Evolutionary conservation across 1,284 basidiomycete species (phyloP).

Genomic region (Veloboletus limbatus): DNA sequence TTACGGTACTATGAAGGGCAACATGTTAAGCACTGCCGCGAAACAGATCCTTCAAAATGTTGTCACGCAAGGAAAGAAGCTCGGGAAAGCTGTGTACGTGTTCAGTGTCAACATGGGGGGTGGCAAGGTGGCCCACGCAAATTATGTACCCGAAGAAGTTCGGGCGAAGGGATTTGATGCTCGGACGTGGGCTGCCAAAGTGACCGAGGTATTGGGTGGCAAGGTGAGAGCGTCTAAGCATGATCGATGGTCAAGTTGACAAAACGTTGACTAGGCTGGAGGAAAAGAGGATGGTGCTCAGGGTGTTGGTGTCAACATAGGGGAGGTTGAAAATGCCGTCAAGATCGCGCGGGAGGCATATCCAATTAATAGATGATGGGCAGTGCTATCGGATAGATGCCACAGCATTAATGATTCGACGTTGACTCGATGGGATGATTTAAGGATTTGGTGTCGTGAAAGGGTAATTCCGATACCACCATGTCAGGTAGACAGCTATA

Average conservation of each 20-base stretch:
- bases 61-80: conserved; percentile 73
- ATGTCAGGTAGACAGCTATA: conserved; percentile 33
- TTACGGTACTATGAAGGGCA: not conserved
- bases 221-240: conserved; percentile 53
- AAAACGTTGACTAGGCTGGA: conserved; percentile 62
- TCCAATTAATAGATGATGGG: conserved; percentile 19
- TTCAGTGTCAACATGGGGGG: conserved; percentile 74
- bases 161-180: conserved; percentile 74
- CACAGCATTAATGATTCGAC: conserved; percentile 4
- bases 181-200: conserved; percentile 78
- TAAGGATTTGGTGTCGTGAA: too few species aligned
- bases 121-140: conserved; percentile 85
- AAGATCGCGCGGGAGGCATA: conserved; percentile 52
- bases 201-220: conserved; percentile 79
- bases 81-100: conserved; percentile 84
- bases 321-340: conserved; percentile 72
- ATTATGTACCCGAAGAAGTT: conserved; percentile 69
- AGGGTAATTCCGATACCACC: conserved; percentile 4
- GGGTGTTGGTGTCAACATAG: conserved; percentile 73
- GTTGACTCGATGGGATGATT: too few species aligned
- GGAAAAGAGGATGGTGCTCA: conserved; percentile 90
- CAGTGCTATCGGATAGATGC: not conserved
- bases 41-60: conserved; percentile 71
- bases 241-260: conserved; percentile 10
- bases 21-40: conserved; percentile 1